Conservation (phyloP, 2,329 filamentous ascomycete species). For the Clonostachys chloroleuca region DNA sequence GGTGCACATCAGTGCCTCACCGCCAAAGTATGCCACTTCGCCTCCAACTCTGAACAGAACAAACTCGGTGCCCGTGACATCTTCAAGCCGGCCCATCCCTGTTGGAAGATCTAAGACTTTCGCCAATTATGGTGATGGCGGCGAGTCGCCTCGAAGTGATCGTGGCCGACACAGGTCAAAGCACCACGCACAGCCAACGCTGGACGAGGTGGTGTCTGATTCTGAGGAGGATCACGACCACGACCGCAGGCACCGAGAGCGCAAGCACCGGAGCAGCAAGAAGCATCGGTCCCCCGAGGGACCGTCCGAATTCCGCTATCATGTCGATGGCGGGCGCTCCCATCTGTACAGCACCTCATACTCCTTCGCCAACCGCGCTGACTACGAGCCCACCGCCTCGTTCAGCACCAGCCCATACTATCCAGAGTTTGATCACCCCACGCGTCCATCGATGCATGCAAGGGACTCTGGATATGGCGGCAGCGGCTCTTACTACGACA, state of each 20-base stretch:
- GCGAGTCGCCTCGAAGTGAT: too few species aligned
- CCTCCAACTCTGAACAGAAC: too few species aligned
- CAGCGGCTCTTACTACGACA: slow-evolving; percentile 10
- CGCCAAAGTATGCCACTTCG: too few species aligned
- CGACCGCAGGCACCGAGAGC: slow-evolving; percentile 13
- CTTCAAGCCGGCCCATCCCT: too few species aligned
- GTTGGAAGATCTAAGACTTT: too few species aligned
- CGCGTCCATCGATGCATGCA: not conserved
- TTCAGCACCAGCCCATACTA: slow-evolving; percentile 9
- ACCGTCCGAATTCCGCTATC: slow-evolving; percentile 16
- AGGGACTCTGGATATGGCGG: not conserved
- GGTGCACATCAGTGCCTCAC: too few species aligned
- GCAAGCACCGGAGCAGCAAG: slow-evolving; percentile 27
- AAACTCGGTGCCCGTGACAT: too few species aligned
- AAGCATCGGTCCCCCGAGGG: slow-evolving; percentile 26
- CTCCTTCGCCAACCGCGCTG: slow-evolving; percentile 17
- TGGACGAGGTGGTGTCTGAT: too few species aligned
- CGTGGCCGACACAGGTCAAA: too few species aligned
- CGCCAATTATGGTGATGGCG: too few species aligned
- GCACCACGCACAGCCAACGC: too few species aligned
- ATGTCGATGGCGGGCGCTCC: slow-evolving; percentile 17
- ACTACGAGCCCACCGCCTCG: slow-evolving; percentile 7
- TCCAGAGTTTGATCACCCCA: slow-evolving; percentile 7
- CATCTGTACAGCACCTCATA: slow-evolving; percentile 11
- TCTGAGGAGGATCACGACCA: not conserved